Conservation (phyloP, 2,329 filamentous ascomycete genomes). For the Myriangium duriaei region DNA sequence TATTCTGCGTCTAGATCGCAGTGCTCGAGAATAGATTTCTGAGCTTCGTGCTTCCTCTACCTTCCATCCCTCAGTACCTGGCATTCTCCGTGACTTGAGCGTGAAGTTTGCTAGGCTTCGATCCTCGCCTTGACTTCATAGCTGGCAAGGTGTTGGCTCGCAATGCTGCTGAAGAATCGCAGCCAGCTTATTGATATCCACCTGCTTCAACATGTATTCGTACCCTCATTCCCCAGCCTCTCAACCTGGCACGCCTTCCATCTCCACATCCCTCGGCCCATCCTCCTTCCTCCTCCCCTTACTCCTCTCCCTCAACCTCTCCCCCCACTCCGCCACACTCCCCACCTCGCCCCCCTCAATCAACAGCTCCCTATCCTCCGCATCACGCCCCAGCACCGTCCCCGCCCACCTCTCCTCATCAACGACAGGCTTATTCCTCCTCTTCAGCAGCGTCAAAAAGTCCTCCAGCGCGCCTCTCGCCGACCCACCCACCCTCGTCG, state of each 20-base stretch:
- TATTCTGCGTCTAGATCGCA: too few relatives aligned
- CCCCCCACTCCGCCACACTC: conserved; percentile 54
- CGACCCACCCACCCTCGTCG: conserved; percentile 33
- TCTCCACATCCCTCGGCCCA: conserved; percentile 4
- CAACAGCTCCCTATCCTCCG: conserved; percentile 57
- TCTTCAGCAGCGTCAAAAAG: conserved; percentile 55
- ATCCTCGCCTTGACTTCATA: too few relatives aligned
- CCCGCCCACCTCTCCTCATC: conserved; percentile 78
- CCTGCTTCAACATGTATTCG: too few relatives aligned
- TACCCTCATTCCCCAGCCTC: too few relatives aligned
- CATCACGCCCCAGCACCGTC: conserved; percentile 64
- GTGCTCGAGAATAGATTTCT: too few relatives aligned
- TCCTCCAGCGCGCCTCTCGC: conserved; percentile 33
- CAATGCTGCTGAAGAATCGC: too few relatives aligned
- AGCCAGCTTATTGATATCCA: too few relatives aligned
- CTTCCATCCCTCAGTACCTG: too few relatives aligned
- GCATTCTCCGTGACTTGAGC: too few relatives aligned
- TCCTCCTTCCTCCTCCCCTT: conserved; percentile 3
- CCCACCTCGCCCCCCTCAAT: conserved; percentile 66
- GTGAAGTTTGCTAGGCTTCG: too few relatives aligned
- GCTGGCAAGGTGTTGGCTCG: too few relatives aligned
- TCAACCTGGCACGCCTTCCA: conserved; percentile 4
- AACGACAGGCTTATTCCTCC: conserved; percentile 80
- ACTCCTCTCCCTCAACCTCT: conserved; percentile 11
- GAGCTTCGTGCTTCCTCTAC: too few relatives aligned